Conservation (phyloP, 306 rosid genomes). For the Hippophae tibetana region DNA sequence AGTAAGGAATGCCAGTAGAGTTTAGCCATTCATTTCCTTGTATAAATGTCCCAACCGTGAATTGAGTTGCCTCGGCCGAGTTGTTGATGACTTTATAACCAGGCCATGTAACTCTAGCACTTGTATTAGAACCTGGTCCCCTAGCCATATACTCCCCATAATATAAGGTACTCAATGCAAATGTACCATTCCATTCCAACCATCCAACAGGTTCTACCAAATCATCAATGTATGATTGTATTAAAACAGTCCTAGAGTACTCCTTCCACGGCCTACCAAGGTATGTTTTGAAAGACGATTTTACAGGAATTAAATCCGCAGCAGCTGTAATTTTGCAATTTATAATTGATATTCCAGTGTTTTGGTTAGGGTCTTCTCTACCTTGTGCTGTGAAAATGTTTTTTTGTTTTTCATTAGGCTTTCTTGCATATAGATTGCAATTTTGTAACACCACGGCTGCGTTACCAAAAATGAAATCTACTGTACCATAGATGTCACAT, state of each 20-base stretch:
- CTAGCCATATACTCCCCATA: conserved; percentile 65
- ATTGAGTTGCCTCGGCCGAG: conserved; percentile 48
- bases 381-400: conserved; percentile 87
- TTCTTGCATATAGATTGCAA: conserved; percentile 71
- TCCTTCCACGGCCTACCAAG: conserved; percentile 83
- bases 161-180: conserved; percentile 59
- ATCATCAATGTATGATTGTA: conserved; percentile 45
- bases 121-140: conserved; percentile 64
- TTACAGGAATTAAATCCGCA: conserved; percentile 41
- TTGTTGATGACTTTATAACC: conserved; percentile 62
- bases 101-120: conserved; percentile 59
- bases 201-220: conserved; percentile 55
- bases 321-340: conserved; percentile 61
- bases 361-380: conserved; percentile 74
- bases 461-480: conserved; percentile 79
- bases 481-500: conserved; percentile 74
- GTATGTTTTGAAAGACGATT: conserved; percentile 39
- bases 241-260: conserved; percentile 57
- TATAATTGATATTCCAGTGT: conserved; percentile 66
- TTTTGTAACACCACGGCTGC: conserved; percentile 72
- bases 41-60: conserved; percentile 49
- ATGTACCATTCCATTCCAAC: conserved; percentile 70
- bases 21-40: conserved; percentile 59
- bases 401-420: conserved; percentile 44
- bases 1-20: conserved; percentile 48